Evolutionary conservation across 352 stramenopile species (phyloP).

Genomic region (Pythium guiyangense): DNA sequence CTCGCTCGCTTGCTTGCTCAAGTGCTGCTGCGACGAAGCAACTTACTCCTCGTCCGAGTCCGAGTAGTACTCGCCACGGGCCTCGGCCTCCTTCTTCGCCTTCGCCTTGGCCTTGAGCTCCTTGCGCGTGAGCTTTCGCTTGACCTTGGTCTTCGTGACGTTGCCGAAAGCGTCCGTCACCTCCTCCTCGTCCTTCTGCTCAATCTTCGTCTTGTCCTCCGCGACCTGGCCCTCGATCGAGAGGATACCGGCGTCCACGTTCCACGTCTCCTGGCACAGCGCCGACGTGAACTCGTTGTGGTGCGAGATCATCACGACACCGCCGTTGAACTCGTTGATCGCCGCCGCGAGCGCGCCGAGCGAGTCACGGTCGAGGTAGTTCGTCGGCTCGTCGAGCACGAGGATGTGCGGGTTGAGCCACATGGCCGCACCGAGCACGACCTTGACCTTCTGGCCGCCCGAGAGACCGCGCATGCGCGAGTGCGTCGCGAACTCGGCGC

Average conservation of each 20-base stretch:
- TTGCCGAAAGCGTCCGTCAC: conserved; percentile 80
- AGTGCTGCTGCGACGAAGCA: neutral
- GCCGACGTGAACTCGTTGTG: conserved; percentile 96
- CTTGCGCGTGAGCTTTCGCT: conserved; percentile 89
- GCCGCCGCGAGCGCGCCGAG: conserved; percentile 94
- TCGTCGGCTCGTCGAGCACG: conserved; percentile 95
- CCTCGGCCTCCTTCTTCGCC: conserved; percentile 85
- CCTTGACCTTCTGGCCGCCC: conserved; percentile 99
- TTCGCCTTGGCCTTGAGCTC: conserved; percentile 87
- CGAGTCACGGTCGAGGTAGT: conserved; percentile 96
- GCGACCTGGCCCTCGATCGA: conserved; percentile 77
- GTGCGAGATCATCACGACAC: conserved; percentile 97
- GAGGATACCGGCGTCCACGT: conserved; percentile 88
- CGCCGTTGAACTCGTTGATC: conserved; percentile 96
- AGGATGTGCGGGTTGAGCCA: conserved; percentile 96
- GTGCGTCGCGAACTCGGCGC: conserved; percentile 96
- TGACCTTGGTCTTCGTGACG: conserved; percentile 84
- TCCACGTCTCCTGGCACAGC: conserved; percentile 94
- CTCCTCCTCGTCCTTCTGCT: conserved; percentile 88
- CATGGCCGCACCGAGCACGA: conserved; percentile 95
- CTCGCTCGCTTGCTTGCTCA: neutral
- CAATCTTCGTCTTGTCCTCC: conserved; percentile 90
- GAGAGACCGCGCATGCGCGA: conserved; percentile 97
- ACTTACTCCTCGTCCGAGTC: conserved; percentile 63
- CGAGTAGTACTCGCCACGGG: conserved; percentile 78